phyloP scores from a whole-genome alignment of 495 filamentous ascomycete species.

The Lasiosphaeria miniovina region DNA sequence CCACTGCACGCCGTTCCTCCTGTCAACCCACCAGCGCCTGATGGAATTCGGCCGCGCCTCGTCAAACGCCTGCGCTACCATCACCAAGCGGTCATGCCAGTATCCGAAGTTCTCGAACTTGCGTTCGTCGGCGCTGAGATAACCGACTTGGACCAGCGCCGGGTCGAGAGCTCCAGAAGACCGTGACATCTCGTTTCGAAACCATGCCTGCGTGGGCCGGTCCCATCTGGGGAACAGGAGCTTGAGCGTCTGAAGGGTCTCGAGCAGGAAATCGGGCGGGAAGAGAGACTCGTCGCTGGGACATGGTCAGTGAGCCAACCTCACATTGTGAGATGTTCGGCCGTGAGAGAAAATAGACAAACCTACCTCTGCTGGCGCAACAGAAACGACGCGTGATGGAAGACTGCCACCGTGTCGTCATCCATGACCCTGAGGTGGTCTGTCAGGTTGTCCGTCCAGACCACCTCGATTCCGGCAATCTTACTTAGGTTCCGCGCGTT shows the following conservation, averaged over 20 bases:
- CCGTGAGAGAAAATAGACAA: not conserved
- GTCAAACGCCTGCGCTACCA: slow-evolving; percentile 5
- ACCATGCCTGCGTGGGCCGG: not conserved
- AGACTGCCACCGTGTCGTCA: slow-evolving; percentile 3
- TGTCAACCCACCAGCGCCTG: slow-evolving; percentile 1
- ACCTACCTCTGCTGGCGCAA: not conserved
- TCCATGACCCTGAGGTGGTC: slow-evolving; percentile 2
- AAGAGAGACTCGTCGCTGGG: not conserved
- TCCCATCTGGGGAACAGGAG: slow-evolving; percentile 3
- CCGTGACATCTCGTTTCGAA: not conserved
- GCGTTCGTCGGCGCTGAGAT: not conserved
- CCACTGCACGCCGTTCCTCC: slow-evolving; percentile 2
- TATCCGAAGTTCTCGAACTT: slow-evolving; percentile 1
- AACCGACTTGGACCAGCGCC: not conserved
- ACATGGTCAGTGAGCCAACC: not conserved
- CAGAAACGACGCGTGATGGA: slow-evolving; percentile 8
- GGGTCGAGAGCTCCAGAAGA: not conserved
- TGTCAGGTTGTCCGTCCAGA: slow-evolving; percentile 2
- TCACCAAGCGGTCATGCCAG: slow-evolving; percentile 9
- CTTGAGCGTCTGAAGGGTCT: slow-evolving; percentile 1
- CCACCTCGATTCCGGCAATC: not conserved
- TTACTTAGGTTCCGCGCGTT: not conserved
- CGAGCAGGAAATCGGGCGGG: not conserved
- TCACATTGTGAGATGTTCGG: not conserved
- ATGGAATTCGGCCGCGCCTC: not conserved